phyloP scores from a whole-genome alignment of 2,329 filamentous ascomycete species.

The Nemania sp. region DNA sequence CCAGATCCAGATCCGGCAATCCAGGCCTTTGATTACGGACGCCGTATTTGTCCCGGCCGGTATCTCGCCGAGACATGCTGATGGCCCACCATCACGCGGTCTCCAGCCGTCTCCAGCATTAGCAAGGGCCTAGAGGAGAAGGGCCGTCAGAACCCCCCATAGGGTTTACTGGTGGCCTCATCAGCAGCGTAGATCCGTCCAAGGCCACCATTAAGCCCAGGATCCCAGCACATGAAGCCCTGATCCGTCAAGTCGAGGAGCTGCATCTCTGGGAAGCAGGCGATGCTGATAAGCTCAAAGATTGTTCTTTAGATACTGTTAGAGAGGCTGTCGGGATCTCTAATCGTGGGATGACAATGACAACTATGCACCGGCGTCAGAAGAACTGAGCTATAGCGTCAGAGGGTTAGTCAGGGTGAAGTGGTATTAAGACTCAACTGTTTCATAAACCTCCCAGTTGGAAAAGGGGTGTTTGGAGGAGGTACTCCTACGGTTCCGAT shows the following conservation, averaged over 20 bases:
- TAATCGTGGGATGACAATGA: not conserved
- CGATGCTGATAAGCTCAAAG: constrained; percentile 15
- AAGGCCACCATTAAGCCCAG: constrained; percentile 33
- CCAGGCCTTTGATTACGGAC: constrained; percentile 44
- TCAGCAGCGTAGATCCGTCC: constrained; percentile 35
- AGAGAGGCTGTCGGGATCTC: too few species aligned
- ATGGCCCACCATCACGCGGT: constrained; percentile 45
- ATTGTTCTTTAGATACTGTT: not conserved
- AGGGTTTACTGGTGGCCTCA: constrained; percentile 27
- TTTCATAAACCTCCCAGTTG: too few species aligned
- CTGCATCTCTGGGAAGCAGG: constrained; percentile 27
- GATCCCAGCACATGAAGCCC: constrained; percentile 31
- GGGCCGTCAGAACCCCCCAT: constrained; percentile 38
- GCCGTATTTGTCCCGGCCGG: constrained; percentile 43
- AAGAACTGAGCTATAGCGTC: too few species aligned
- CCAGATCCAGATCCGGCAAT: constrained; percentile 38
- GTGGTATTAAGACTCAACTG: too few species aligned
- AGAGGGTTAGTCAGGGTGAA: too few species aligned
- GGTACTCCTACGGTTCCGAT: too few species aligned
- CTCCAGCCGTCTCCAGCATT: constrained; percentile 53
- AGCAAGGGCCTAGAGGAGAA: constrained; percentile 44
- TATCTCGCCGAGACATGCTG: constrained; percentile 41
- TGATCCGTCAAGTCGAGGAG: constrained; percentile 31
- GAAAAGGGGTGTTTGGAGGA: too few species aligned
- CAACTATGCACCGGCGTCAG: not conserved